Percentiles rank a stretch among this genome's conserved stretches.
These are phyloP conservation scores for Penicillium capsulatum DNA, from an alignment of 2,329 filamentous ascomycete genomes.

Conservation along the genomic window DNA sequence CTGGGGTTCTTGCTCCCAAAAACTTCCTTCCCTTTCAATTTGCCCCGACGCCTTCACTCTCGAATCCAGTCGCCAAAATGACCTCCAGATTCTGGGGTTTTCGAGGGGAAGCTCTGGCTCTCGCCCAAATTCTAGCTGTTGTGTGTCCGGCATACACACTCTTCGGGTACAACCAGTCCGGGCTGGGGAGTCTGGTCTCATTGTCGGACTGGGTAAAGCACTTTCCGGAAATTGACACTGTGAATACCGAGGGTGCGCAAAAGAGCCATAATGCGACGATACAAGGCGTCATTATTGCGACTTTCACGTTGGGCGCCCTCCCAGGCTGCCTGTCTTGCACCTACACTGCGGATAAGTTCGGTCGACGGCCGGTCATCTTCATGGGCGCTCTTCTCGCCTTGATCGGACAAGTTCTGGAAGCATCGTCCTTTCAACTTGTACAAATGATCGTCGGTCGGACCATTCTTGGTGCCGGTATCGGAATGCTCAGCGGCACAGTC, in stretches of 20 bases:
- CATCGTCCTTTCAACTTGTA: conserved; percentile 40
- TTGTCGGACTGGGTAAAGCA: no score
- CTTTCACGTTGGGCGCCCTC: conserved; percentile 42
- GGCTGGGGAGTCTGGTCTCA: no score
- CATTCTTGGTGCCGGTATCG: conserved; percentile 46
- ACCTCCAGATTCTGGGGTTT: no score
- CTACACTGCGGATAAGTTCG: neutral
- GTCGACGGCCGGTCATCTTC: neutral
- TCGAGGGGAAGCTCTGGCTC: no score
- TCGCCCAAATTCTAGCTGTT: no score
- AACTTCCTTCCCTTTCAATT: no score
- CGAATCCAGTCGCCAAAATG: no score
- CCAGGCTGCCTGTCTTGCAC: neutral
- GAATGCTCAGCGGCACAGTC: conserved; percentile 12
- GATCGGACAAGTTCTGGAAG: conserved; percentile 47
- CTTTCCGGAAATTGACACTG: no score
- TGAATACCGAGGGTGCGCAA: conserved; percentile 2
- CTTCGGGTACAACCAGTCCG: no score
- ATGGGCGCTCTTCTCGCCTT: conserved; percentile 24
- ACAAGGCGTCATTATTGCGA: conserved; percentile 44
- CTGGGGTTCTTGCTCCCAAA: no score
- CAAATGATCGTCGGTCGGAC: conserved; percentile 52
- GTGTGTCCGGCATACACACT: no score
- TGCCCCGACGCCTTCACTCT: no score
- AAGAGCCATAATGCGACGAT: conserved; percentile 20